Conservation (phyloP, 2,329 filamentous ascomycete species). For the Fusarium guadeloupense region DNA sequence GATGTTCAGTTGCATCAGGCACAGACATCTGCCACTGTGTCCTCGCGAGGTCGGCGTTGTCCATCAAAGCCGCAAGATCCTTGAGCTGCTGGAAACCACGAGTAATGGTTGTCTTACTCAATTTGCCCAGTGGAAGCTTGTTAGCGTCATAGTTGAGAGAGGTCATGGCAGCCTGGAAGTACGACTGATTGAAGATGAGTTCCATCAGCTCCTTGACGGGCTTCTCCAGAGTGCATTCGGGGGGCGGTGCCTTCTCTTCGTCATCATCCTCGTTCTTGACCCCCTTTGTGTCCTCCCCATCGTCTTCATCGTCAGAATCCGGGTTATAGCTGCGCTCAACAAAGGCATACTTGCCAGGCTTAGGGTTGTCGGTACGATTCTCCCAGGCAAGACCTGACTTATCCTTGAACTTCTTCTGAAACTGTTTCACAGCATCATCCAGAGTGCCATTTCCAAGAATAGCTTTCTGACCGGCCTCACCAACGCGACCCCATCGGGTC, state of each 20-base stretch:
- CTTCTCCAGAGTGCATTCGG: slow-evolving; percentile 65
- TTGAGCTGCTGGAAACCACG: slow-evolving; percentile 81
- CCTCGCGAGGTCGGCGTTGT: slow-evolving; percentile 58
- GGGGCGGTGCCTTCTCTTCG: slow-evolving; percentile 47
- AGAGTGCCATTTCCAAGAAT: slow-evolving; percentile 55
- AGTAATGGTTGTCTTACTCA: slow-evolving; percentile 80
- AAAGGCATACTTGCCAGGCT: slow-evolving; percentile 78
- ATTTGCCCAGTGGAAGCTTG: slow-evolving; percentile 84
- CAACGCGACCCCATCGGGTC: slow-evolving; percentile 85
- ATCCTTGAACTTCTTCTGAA: slow-evolving; percentile 69
- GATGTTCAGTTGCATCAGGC: slow-evolving; percentile 60
- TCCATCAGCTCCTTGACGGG: slow-evolving; percentile 75
- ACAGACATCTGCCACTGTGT: slow-evolving; percentile 53
- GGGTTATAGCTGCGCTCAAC: slow-evolving; percentile 80
- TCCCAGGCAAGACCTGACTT: slow-evolving; percentile 68
- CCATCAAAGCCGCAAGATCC: slow-evolving; percentile 74
- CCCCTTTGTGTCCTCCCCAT: slow-evolving; percentile 43
- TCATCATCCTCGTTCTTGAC: slow-evolving; percentile 51
- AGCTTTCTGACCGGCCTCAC: slow-evolving; percentile 63
- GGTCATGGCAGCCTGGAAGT: slow-evolving; percentile 73
- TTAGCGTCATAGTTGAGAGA: slow-evolving; percentile 75
- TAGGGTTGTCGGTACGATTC: slow-evolving; percentile 64
- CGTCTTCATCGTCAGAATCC: slow-evolving; percentile 68
- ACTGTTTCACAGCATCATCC: slow-evolving; percentile 57
- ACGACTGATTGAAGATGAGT: slow-evolving; percentile 83